These are phyloP conservation scores for Monosporascus cannonballus DNA, from an alignment of 2,329 filamentous ascomycete genomes.

Conservation along the genomic window DNA sequence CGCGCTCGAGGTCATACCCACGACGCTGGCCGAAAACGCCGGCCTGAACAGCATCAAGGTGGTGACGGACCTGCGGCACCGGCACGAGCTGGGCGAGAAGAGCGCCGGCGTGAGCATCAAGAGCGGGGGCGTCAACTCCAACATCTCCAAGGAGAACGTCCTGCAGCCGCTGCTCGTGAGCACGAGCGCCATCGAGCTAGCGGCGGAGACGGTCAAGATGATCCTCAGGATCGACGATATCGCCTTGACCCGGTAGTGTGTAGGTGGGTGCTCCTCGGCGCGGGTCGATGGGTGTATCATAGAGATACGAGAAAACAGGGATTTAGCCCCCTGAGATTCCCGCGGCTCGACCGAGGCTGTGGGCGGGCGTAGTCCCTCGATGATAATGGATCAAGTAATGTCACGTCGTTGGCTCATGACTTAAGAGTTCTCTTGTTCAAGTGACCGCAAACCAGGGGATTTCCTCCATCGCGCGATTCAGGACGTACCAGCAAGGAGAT, in stretches of 20 bases:
- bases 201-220: conserved; percentile 98
- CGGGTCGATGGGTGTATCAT: too few relatives aligned
- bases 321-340: too few relatives aligned
- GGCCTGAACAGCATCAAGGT: conserved; percentile 98
- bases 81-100: conserved; percentile 90
- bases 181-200: conserved; percentile 95
- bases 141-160: conserved; percentile 95
- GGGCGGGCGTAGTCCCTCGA: too few relatives aligned
- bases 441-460: too few relatives aligned
- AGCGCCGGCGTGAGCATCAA: conserved; percentile 98
- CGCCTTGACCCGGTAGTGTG: conserved; percentile 51
- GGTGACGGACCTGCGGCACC: conserved; percentile 88
- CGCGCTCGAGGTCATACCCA: conserved; percentile 94
- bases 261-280: too few relatives aligned
- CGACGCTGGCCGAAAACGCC: conserved; percentile 93
- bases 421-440: too few relatives aligned
- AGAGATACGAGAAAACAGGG: too few relatives aligned
- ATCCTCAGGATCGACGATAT: conserved; percentile 64
- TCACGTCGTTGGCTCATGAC: too few relatives aligned
- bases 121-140: conserved; percentile 91
- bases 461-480: too few relatives aligned
- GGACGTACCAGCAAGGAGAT: too few relatives aligned
- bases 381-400: too few relatives aligned
- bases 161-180: conserved; percentile 93
- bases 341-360: too few relatives aligned